Percentiles rank a stretch among this genome's conserved stretches.
Conservation (phyloP, 257 asterid genomes). For the Solanum medicagineum region DNA sequence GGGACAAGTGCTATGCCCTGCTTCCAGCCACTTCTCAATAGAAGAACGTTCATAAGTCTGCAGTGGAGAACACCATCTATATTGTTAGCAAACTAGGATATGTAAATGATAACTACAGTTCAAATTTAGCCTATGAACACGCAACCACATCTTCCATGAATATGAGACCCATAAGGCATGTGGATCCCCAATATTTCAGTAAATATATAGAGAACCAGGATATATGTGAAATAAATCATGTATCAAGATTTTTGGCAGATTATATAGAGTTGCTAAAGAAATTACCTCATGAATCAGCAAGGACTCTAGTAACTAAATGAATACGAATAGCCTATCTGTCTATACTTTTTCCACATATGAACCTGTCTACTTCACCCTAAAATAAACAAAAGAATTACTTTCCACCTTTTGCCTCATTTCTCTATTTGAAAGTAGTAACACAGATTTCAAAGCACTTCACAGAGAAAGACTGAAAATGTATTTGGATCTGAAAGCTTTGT, state of each 20-base stretch:
- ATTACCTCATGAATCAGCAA: not conserved
- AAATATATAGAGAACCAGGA: not conserved
- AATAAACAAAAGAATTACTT: not conserved
- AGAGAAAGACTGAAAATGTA: not conserved
- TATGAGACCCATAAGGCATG: not conserved
- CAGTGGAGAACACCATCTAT: conserved; percentile 2
- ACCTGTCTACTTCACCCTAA: not conserved
- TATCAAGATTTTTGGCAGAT: not conserved
- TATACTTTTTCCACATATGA: not conserved
- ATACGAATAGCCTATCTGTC: not conserved
- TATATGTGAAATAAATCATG: not conserved
- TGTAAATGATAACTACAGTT: not conserved
- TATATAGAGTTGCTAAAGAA: not conserved
- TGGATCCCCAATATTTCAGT: not conserved
- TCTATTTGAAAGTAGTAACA: not conserved
- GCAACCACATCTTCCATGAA: not conserved
- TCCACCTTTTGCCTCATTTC: not conserved
- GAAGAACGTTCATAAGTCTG: conserved; percentile 84
- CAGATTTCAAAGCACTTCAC: not conserved
- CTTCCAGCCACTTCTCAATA: conserved; percentile 91
- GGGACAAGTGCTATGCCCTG: conserved; percentile 83
- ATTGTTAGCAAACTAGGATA: not conserved
- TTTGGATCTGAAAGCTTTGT: not conserved
- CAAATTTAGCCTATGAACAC: not conserved
- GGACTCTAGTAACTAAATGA: not conserved